Evolutionary conservation across 257 asterid species (phyloP), one percentile per base, ranked within the genome.

Genomic region (Scutellaria barbata): DNA sequence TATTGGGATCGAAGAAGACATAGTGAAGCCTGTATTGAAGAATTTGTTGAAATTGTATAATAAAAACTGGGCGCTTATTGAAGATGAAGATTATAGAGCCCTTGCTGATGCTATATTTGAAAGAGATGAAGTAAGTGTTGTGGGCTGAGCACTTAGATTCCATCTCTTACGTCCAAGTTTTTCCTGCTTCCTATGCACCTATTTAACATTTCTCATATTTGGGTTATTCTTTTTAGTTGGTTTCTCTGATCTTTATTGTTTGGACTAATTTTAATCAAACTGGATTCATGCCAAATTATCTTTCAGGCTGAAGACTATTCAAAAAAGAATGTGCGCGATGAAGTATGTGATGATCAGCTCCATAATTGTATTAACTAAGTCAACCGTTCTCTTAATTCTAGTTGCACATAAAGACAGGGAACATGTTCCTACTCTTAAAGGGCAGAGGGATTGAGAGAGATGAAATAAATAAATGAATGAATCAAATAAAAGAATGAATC

Each of bases 51-150:
- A 70, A 77, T 30, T 88, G 83, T 88, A 74, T 70, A 86, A 88
- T 22, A 83, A 88, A 69, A 89, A 91, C 72, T 94, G 99, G 99
- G 86, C 51, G 51, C 95, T 75, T 50, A 94, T 94, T 68, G 99
- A 91, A 79, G 93, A 73, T 57, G 96, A 86, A 78, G 87, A 86
- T 46, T 94, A 88, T 78, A 81, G 95, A 64, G 92, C 78, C 76
- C 99, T 94, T 62, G 88, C 87, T 5, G 97, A 94, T 84, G 96
- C 96, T 64, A 89, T 94, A 62, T 85, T 87, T 76, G 97, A 91
- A 58, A 72, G 70, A 63, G 95, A 88, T 59, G 93, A 83, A 79
- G 97, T 94, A 83, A 72, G 86, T 79, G 35, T 17, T 64, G 43
- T 13, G 22, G 69, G 71, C 58, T 69, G 35, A 69, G 63, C 2